Conservation (phyloP, 129 eudicot species). For the Chrysanthemum lavandulifolium region DNA sequence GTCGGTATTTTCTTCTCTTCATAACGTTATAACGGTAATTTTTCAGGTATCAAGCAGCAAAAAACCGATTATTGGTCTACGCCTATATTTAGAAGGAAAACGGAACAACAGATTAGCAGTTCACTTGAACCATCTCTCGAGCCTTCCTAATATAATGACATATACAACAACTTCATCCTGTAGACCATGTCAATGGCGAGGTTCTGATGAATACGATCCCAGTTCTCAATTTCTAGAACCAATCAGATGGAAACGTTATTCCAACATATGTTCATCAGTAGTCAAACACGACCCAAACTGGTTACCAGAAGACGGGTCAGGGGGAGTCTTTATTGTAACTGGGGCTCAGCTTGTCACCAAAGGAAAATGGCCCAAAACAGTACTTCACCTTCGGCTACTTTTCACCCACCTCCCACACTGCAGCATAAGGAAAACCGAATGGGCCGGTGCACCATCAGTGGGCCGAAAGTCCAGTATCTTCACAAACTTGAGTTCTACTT, state of each 20-base stretch:
- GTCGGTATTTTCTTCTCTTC: not conserved
- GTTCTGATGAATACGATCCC: conserved; percentile 67
- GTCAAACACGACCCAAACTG: conserved; percentile 78
- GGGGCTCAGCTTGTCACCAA: conserved; percentile 84
- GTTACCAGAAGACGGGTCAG: conserved; percentile 36
- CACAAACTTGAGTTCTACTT: conserved; percentile 73
- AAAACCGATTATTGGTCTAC: conserved; percentile 16
- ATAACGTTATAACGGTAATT: not conserved
- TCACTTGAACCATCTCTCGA: conserved; percentile 12
- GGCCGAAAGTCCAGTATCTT: conserved; percentile 69
- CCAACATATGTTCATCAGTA: conserved; percentile 64
- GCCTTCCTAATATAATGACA: conserved; percentile 43
- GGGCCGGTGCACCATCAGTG: conserved; percentile 63
- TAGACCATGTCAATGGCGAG: conserved; percentile 64
- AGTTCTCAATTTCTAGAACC: conserved; percentile 65
- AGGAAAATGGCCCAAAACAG: conserved; percentile 76
- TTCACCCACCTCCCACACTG: conserved; percentile 74
- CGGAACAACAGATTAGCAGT: conserved; percentile 13
- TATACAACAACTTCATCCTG: not conserved
- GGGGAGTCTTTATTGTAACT: conserved; percentile 78
- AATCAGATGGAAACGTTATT: conserved; percentile 71
- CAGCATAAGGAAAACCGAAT: conserved; percentile 65
- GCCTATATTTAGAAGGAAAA: conserved; percentile 11
- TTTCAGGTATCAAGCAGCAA: conserved; percentile 52
- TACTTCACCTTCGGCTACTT: conserved; percentile 78